Evolutionary conservation across 1,139 yeast species (phyloP).

Genomic region (Zygosaccharomyces sapae): DNA sequence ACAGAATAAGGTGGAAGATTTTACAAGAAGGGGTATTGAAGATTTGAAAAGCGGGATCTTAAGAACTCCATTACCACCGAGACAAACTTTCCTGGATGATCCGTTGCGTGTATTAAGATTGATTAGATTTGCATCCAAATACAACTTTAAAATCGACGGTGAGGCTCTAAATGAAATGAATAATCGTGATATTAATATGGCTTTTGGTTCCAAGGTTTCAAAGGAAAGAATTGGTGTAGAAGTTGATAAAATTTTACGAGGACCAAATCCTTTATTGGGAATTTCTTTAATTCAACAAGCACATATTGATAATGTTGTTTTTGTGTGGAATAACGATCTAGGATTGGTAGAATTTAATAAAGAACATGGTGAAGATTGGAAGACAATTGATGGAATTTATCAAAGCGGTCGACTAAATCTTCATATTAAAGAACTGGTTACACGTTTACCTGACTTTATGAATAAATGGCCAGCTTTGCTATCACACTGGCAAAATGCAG

Average conservation of each 20-base stretch:
- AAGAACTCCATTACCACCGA: conserved; percentile 83
- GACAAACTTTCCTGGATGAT: conserved; percentile 84
- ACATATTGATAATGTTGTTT: conserved; percentile 55
- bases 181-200: conserved; percentile 50
- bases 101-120: conserved; percentile 84
- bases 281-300: conserved; percentile 54
- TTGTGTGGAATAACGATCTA: conserved; percentile 37
- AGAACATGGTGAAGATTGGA: conserved; percentile 14
- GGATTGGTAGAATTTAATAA: conserved; percentile 23
- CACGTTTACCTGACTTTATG: conserved; percentile 13
- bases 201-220: conserved; percentile 70
- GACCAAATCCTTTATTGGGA: conserved; percentile 62
- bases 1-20: conserved; percentile 69
- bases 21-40: conserved; percentile 66
- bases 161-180: conserved; percentile 65
- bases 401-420: conserved; percentile 17
- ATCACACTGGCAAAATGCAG: conserved; percentile 8
- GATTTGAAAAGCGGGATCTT: conserved; percentile 69
- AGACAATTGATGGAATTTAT: conserved; percentile 14
- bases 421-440: conserved; percentile 19
- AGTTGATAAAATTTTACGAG: conserved; percentile 64
- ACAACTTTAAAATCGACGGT: conserved; percentile 59
- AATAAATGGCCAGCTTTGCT: conserved; percentile 9
- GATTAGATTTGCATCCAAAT: conserved; percentile 79
- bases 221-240: conserved; percentile 90